phyloP scores from a whole-genome alignment of 192 early-diverging fungal species.

The Podila verticillata region DNA sequence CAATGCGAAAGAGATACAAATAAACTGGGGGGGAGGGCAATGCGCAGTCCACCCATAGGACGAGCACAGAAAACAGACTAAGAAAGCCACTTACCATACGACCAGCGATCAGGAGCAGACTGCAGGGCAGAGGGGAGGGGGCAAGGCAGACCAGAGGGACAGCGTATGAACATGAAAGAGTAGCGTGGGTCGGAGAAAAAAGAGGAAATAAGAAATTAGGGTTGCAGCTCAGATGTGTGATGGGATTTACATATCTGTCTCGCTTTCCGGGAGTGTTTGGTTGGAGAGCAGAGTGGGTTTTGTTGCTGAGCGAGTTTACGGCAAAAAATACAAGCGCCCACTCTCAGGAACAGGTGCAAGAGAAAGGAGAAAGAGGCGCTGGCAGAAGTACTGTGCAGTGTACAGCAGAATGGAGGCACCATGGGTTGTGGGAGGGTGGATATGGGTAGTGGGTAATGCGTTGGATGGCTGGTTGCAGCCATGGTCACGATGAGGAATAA shows the following conservation, averaged over 20 bases:
- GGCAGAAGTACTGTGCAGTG: no score
- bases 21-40: no score
- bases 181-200: neutral
- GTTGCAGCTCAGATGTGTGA: constrained; percentile 2
- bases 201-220: neutral
- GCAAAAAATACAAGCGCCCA: constrained; percentile 4
- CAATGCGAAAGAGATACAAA: no score
- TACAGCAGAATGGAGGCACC: no score
- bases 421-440: no score
- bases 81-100: constrained; percentile 31
- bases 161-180: neutral
- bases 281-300: neutral
- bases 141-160: neutral
- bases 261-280: neutral
- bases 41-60: no score
- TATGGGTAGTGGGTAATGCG: no score
- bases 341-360: neutral
- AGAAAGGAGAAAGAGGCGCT: no score
- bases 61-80: no score
- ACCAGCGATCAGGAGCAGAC: constrained; percentile 40
- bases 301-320: neutral
- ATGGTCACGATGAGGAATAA: no score
- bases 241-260: no score
- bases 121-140: neutral
- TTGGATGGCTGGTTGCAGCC: no score